Base-by-base conservation (phyloP, 108 stramenopile genomes). In the Cylindrotheca closterium region DNA sequence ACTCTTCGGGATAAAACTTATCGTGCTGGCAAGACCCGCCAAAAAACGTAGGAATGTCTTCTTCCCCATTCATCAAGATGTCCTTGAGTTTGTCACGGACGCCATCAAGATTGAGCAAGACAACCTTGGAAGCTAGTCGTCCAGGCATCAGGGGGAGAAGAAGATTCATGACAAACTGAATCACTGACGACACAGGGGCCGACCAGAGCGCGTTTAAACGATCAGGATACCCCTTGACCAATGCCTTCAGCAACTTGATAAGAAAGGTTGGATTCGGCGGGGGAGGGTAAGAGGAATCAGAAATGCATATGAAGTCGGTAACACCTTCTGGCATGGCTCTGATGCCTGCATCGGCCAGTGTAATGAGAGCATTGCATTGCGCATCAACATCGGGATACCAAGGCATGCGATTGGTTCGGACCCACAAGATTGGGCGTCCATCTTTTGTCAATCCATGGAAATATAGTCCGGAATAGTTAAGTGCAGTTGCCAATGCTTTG, bases 311-410 rank as follows among this genome's bases (percentile, higher is more conserved):
- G 81, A 94, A 94, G 74, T 91, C 89, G 18, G 93, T 94, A 50
- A 89, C 64, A 18, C 82, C 87, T 33, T 81, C 66, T n/a, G 93
- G 93, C 93, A 94, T 94, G 69, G 59, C 58, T 45, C 63, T 72
- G 65, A 94, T 89, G 2, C 89, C 93, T 21, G 84, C 77, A 67
- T 94, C 93, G 21, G 93, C 87, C 70, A 94, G 58, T n/a, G 86
- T 73, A 34, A 91, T 86, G 51, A 91, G 75, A 7, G 86, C 86
- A 73, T 91, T 86, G 47, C 91, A 81, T 74, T 94, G 87, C 1
- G 93, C 89, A 37, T 89, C 89, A 4, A 91, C 90, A 74, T 94
- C 88, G 42, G 87, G 87, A 57, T 88, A 89, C 93, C 93, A 94
- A 26, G 89, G 86, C 73, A 89, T 91, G 30, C 93, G 82, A 49